Evolutionary conservation across 2,329 filamentous ascomycete species (phyloP).

Genomic region (Aureobasidium sp.): DNA sequence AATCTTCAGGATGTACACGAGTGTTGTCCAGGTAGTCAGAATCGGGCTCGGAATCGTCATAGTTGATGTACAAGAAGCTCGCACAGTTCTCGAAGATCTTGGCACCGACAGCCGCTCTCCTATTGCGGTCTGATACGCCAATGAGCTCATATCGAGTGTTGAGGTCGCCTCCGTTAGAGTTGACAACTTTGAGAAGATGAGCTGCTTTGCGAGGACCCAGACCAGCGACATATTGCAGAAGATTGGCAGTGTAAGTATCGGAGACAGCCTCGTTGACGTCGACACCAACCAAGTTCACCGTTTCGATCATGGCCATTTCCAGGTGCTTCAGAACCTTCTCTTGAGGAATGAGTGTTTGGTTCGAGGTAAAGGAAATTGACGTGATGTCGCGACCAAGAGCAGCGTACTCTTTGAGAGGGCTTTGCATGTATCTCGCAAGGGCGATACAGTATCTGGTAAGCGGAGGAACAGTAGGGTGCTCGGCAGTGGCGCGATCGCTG

Average conservation of each 20-base stretch:
- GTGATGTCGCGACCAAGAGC: conserved; percentile 80
- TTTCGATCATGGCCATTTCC: conserved; percentile 96
- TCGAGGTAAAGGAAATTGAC: conserved; percentile 80
- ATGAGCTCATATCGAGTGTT: conserved; percentile 79
- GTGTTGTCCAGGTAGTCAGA: conserved; percentile 95
- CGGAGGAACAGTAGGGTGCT: conserved; percentile 71
- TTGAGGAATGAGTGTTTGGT: conserved; percentile 77
- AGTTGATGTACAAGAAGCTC: conserved; percentile 86
- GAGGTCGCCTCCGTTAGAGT: conserved; percentile 79
- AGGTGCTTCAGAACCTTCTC: conserved; percentile 80
- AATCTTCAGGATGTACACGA: conserved; percentile 95
- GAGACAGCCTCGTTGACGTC: conserved; percentile 86
- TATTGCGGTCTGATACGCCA: conserved; percentile 62
- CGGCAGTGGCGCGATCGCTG: conserved; percentile 65
- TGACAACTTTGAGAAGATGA: conserved; percentile 78
- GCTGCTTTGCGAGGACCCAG: conserved; percentile 87
- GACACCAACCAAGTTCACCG: conserved; percentile 93
- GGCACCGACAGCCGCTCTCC: conserved; percentile 59
- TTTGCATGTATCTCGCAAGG: conserved; percentile 84
- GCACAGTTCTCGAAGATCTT: conserved; percentile 95
- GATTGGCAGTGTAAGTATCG: conserved; percentile 72
- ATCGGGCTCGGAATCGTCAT: conserved; percentile 68
- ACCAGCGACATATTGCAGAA: conserved; percentile 84
- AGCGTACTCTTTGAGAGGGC: conserved; percentile 93
- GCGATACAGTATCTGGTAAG: conserved; percentile 84